Percentiles rank a stretch among this genome's conserved stretches.
Evolutionary conservation across 352 stramenopile species (phyloP).

Genomic region (Lagenidium giganteum): DNA sequence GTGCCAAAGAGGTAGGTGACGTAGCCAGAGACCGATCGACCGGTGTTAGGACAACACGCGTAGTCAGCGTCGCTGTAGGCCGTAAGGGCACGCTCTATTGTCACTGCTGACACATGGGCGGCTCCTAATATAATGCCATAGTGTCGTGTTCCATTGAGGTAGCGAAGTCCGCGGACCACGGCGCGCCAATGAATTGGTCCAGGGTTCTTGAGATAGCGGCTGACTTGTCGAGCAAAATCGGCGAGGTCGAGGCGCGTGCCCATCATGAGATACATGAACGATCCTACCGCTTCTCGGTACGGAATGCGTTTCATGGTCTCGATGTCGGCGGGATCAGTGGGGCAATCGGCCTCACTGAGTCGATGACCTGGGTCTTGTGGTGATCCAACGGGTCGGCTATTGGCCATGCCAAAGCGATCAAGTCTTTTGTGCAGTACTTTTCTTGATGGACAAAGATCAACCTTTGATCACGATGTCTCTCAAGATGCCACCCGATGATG

Average conservation of each 20-base stretch:
- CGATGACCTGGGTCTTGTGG: neutral
- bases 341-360: neutral
- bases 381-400: neutral
- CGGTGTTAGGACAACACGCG: neutral
- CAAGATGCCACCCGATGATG: slow-evolving; percentile 8
- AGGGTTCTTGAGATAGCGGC: slow-evolving; percentile 2
- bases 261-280: slow-evolving; percentile 19
- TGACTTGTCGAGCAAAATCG: slow-evolving; percentile 2
- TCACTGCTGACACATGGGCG: neutral
- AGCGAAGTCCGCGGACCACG: slow-evolving; percentile 2
- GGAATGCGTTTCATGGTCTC: slow-evolving; percentile 6
- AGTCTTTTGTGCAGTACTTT: slow-evolving; percentile 8
- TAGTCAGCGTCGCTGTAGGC: slow-evolving; percentile 3
- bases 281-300: slow-evolving; percentile 12
- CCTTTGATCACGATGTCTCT: neutral
- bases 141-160: slow-evolving; percentile 3
- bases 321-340: neutral
- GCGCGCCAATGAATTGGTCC: slow-evolving; percentile 5
- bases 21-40: slow-evolving; percentile 1
- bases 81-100: neutral
- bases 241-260: slow-evolving; percentile 11
- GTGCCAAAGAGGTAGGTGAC: slow-evolving; percentile 4
- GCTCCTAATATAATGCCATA: slow-evolving; percentile 4
- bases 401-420: neutral
- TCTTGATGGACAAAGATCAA: slow-evolving; percentile 13